Conservation (phyloP, 2,329 filamentous ascomycete species). For the Dothistroma septosporum region DNA sequence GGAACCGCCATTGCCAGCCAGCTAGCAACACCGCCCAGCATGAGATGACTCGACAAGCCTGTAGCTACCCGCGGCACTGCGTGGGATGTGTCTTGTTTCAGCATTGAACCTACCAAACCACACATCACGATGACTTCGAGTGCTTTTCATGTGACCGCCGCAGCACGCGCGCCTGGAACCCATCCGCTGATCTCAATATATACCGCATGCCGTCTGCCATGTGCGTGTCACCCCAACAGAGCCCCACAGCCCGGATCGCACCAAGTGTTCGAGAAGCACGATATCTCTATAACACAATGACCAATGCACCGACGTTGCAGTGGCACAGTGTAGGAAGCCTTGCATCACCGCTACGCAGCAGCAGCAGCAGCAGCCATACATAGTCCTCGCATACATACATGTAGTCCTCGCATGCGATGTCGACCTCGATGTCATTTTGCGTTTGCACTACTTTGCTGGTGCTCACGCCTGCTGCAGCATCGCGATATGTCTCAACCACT, state of each 20-base stretch:
- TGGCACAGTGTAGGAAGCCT: slow-evolving; percentile 1
- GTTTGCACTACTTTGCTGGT: neutral
- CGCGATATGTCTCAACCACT: neutral
- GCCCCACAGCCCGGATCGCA: neutral
- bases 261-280: neutral
- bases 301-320: slow-evolving; percentile 1
- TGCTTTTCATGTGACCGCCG: neutral
- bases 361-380: neutral
- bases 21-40: neutral
- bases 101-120: neutral
- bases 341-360: neutral
- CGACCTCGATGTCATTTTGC: slow-evolving; percentile 2
- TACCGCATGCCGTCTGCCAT: neutral
- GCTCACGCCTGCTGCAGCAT: neutral
- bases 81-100: slow-evolving; percentile 1
- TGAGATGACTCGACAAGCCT: neutral
- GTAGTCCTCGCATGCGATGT: neutral
- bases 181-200: neutral
- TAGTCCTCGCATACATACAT: too few species aligned
- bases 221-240: neutral
- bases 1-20: neutral
- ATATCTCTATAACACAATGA: neutral
- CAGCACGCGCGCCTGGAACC: neutral
- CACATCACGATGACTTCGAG: neutral
- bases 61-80: neutral